Evolutionary conservation across 2,329 filamentous ascomycete species (phyloP).

Genomic region (Hymenoscyphus occultus): DNA sequence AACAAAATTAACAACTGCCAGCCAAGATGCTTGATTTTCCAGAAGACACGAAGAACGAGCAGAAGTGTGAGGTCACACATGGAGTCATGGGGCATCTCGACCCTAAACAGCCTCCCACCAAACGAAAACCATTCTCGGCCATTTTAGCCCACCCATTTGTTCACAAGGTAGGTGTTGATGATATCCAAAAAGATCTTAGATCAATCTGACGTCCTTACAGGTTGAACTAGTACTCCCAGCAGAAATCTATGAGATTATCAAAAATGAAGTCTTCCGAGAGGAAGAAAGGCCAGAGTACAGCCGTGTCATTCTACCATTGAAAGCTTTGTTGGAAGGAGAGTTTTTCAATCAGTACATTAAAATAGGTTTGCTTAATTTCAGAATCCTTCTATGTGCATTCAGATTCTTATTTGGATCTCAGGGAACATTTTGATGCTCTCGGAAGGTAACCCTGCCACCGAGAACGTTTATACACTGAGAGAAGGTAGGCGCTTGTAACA

Average conservation of each 20-base stretch:
- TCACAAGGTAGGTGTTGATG: conserved; percentile 54
- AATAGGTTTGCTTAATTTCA: conserved; percentile 33
- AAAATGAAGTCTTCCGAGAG: conserved; percentile 48
- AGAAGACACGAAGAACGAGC: conserved; percentile 37
- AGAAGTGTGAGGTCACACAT: conserved; percentile 74
- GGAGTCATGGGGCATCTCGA: conserved; percentile 68
- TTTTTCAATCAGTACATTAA: conserved; percentile 89
- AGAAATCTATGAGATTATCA: conserved; percentile 54
- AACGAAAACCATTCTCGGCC: conserved; percentile 72
- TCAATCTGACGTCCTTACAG: conserved; percentile 38
- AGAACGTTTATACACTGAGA: conserved; percentile 68
- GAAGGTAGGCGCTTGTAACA: conserved; percentile 51
- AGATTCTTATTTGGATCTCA: conserved; percentile 36
- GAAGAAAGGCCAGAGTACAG: conserved; percentile 52
- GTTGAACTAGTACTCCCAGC: conserved; percentile 71
- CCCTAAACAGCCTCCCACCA: conserved; percentile 64
- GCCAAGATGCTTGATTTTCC: conserved; percentile 44
- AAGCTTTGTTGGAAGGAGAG: conserved; percentile 65
- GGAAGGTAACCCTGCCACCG: conserved; percentile 65
- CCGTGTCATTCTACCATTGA: conserved; percentile 69
- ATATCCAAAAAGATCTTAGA: not conserved
- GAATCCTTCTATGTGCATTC: not conserved
- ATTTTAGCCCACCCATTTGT: conserved; percentile 64
- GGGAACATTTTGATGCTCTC: conserved; percentile 83
- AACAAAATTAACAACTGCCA: not conserved